A percentile compares a stretch with the other conserved stretches of the same genome.
These are phyloP conservation scores for Cyberlindnera amylophila DNA, from an alignment of 805 yeast species.

Conservation along the genomic window DNA sequence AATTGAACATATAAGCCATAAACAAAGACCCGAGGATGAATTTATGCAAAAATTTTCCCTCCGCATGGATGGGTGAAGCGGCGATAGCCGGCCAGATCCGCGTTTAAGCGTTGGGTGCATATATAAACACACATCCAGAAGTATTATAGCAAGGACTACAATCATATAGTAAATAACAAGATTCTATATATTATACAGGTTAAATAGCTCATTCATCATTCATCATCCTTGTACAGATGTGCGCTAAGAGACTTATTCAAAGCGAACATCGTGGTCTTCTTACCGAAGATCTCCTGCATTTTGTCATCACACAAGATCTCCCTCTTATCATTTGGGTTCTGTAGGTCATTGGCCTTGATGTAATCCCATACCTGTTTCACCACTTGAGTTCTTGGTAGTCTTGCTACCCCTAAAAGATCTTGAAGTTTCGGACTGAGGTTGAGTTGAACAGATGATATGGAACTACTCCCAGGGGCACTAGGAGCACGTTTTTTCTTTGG, in stretches of 20 bases:
- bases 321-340: constrained; percentile 63
- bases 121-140: background rate
- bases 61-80: background rate
- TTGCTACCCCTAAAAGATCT: constrained; percentile 41
- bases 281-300: constrained; percentile 56
- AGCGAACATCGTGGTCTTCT: constrained; percentile 52
- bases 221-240: constrained; percentile 42
- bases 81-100: background rate
- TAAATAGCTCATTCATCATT: constrained; percentile 8
- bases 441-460: constrained; percentile 39
- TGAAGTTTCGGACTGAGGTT: constrained; percentile 49
- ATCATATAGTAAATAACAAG: no score
- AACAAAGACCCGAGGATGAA: no score
- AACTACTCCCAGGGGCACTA: constrained; percentile 19
- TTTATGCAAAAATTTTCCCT: background rate
- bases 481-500: constrained; percentile 12
- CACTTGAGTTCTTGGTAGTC: constrained; percentile 62
- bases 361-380: constrained; percentile 70
- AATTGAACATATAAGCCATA: no score
- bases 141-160: background rate
- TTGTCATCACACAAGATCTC: constrained; percentile 61
- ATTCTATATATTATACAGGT: no score
- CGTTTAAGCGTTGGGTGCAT: background rate
- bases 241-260: constrained; percentile 51
- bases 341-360: constrained; percentile 58